Base-by-base conservation (phyloP, 305 asterid species). In the Lippia alba region DNA sequence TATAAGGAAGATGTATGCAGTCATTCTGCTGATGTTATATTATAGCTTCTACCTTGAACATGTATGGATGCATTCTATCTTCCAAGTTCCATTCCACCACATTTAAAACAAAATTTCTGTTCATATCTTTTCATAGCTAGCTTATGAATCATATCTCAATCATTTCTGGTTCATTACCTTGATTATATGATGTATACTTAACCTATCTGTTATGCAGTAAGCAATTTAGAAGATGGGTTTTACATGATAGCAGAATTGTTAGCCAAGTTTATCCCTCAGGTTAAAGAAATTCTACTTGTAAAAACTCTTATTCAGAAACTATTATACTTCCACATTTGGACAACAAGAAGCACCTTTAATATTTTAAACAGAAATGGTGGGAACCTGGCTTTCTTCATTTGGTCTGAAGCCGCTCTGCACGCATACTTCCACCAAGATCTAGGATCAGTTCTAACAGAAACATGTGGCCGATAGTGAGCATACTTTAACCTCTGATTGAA, bases 361-460 rank as follows among this genome's bases (percentile, higher is more conserved):
- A 65, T 63, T 24, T 50, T 16, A 55, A 56, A 69, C 50, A 53
- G 63, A 56, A 16, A 78, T 24, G 54, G 57, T 41, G 56, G 53
- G 73, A 79, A 94, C 99, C 99, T 87, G 74, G 94, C 87, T 79
- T 86, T 90, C 89, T 89, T 94, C 80, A 67, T 75, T 80, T 88
- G 92, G 71, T 91, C 96, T 55, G 92, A 81, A 75, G 86, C 82
- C 75, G 89, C 97, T 81, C 71, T 89, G 79, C 69, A 83, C 16
- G 91, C 97, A 79, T 88, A 94, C 86, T 90, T 90, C 99, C 97
- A 94, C 99, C 99, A 94, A 50, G 95, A 75, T 81, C 83, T 82
- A 56, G 97, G 94, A 81, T 90, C 85, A 65, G 80, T 74, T 78
- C 80, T 88, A 50, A 91, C 82, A 12, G 89, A 64, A 67, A 79